Percentiles rank a stretch among this genome's conserved stretches.
These are phyloP conservation scores for Cucurbita pepo DNA, from an alignment of 306 rosid species.

Conservation along the genomic window DNA sequence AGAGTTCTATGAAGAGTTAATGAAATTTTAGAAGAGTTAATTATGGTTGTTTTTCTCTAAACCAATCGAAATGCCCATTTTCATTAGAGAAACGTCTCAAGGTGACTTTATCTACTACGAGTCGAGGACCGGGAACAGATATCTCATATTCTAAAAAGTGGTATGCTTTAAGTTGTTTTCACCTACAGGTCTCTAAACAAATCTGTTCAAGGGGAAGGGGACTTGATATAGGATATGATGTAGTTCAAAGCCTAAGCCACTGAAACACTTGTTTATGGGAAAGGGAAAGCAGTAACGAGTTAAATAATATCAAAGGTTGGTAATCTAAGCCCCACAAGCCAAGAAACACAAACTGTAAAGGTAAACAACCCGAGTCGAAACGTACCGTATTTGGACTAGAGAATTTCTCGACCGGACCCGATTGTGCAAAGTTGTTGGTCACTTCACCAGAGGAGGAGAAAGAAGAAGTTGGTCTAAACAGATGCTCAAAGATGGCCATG, in stretches of 20 bases:
- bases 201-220: not conserved
- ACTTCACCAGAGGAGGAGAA: conserved; percentile 35
- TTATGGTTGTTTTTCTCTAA: too few relatives aligned
- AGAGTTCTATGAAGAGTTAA: not conserved
- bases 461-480: conserved; percentile 60
- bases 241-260: not conserved
- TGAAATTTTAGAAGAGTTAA: too few relatives aligned
- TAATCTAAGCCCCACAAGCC: not conserved
- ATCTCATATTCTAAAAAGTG: not conserved
- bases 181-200: not conserved
- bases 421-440: conserved; percentile 21
- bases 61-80: not conserved
- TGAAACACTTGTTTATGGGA: not conserved
- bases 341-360: not conserved
- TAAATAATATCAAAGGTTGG: not conserved
- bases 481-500: conserved; percentile 89
- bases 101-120: not conserved
- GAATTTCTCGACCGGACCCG: conserved; percentile 30
- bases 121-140: not conserved
- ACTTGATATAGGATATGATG: not conserved
- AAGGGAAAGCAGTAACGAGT: not conserved
- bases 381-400: conserved; percentile 41
- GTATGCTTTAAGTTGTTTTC: not conserved
- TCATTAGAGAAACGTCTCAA: not conserved
- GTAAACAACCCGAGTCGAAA: not conserved